phyloP scores from a whole-genome alignment of 371 early-diverging fungal species.

The Syncephalastrum sp. region DNA sequence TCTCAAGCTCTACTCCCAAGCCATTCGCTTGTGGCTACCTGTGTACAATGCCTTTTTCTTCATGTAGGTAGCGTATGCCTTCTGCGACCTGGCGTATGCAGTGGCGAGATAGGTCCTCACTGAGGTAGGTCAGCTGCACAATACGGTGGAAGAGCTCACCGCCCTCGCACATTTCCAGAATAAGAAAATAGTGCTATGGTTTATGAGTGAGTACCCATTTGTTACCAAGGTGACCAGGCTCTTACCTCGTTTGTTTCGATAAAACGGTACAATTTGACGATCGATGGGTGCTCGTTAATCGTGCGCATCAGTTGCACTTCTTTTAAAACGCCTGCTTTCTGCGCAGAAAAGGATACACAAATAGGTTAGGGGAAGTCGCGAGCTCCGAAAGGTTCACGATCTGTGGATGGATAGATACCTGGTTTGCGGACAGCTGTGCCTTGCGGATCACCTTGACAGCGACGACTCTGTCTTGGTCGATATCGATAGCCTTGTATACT shows the following conservation, averaged over 20 bases:
- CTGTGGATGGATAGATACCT: conserved; percentile 5
- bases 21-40: conserved; percentile 36
- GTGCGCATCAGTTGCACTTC: conserved; percentile 86
- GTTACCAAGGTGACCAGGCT: neutral
- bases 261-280: conserved; percentile 71
- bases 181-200: conserved; percentile 63
- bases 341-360: neutral
- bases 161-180: conserved; percentile 82
- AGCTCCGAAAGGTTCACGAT: no score
- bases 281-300: conserved; percentile 71
- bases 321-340: conserved; percentile 80
- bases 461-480: conserved; percentile 51
- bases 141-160: conserved; percentile 89
- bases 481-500: conserved; percentile 69
- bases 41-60: conserved; percentile 85
- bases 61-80: conserved; percentile 88
- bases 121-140: conserved; percentile 77
- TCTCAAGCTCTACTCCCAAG: neutral
- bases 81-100: conserved; percentile 87
- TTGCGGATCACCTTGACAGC: conserved; percentile 78
- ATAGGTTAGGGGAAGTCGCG: no score
- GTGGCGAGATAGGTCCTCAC: conserved; percentile 76
- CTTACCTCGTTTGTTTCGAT: conserved; percentile 64
- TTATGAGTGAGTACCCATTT: neutral
- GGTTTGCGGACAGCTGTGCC: conserved; percentile 28